A percentile compares a stretch with the other conserved stretches of the same genome.
Conservation (phyloP, 148 eudicot species). For the Drosera capensis region DNA sequence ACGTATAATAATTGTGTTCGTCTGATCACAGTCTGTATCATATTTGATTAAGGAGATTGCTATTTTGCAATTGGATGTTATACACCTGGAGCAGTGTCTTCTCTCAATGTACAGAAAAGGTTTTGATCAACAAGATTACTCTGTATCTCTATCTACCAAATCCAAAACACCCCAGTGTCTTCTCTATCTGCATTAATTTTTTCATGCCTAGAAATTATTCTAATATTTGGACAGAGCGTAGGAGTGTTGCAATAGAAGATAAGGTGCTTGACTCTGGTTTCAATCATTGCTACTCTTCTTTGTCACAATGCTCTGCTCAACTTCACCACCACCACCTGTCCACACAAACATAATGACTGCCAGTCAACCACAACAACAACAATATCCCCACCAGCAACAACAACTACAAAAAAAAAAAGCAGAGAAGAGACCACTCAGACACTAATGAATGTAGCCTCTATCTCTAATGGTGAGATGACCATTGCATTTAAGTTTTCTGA, state of each 20-base stretch:
- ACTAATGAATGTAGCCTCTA: too few relatives aligned
- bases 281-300: constrained; percentile 51
- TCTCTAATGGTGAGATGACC: too few relatives aligned
- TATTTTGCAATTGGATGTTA: constrained; percentile 55
- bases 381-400: too few relatives aligned
- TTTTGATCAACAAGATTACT: constrained; percentile 21
- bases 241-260: not conserved
- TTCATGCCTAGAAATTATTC: not conserved
- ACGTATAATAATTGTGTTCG: not conserved
- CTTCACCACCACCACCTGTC: too few relatives aligned
- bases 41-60: constrained; percentile 67
- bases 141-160: constrained; percentile 5
- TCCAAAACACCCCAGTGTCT: not conserved
- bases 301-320: constrained; percentile 47
- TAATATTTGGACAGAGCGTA: not conserved
- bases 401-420: too few relatives aligned
- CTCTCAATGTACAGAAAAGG: constrained; percentile 53
- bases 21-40: constrained; percentile 29
- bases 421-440: too few relatives aligned
- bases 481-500: too few relatives aligned
- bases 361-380: too few relatives aligned
- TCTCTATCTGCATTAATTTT: constrained; percentile 5
- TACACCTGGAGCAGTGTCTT: constrained; percentile 56
- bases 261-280: constrained; percentile 30
- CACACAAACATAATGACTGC: too few relatives aligned